Percentiles rank a stretch among this genome's conserved stretches.
Conservation (phyloP, 345 rosid genomes). For the Pistacia vera region DNA sequence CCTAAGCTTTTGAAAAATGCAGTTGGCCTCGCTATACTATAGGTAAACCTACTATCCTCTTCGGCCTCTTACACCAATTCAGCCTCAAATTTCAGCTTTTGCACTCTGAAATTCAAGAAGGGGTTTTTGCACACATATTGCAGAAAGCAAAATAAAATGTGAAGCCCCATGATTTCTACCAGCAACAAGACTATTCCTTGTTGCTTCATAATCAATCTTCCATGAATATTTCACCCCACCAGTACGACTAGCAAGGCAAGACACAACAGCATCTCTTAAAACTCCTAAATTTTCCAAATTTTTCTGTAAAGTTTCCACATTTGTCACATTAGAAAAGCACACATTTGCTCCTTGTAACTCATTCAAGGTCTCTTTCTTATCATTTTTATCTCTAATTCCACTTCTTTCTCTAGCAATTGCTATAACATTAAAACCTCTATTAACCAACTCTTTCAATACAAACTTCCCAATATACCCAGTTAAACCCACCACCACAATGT, state of each 20-base stretch:
- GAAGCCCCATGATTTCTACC: slow-evolving; percentile 75
- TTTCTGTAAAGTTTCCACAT: slow-evolving; percentile 50
- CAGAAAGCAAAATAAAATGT: slow-evolving; percentile 88
- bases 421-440: slow-evolving; percentile 79
- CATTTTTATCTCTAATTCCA: slow-evolving; percentile 68
- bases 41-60: slow-evolving; percentile 49
- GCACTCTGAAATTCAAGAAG: slow-evolving; percentile 90
- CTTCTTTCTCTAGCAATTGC: slow-evolving; percentile 87
- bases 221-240: slow-evolving; percentile 95
- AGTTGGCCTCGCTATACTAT: slow-evolving; percentile 91
- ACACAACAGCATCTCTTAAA: slow-evolving; percentile 75
- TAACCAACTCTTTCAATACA: slow-evolving; percentile 73
- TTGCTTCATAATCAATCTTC: slow-evolving; percentile 92
- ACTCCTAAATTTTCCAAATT: slow-evolving; percentile 49
- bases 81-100: slow-evolving; percentile 78
- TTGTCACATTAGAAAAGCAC: slow-evolving; percentile 84
- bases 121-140: slow-evolving; percentile 93
- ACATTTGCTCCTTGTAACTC: slow-evolving; percentile 69
- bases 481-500: slow-evolving; percentile 81
- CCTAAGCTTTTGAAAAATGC: slow-evolving; percentile 95
- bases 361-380: slow-evolving; percentile 62
- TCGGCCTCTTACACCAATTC: slow-evolving; percentile 60
- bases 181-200: too few relatives aligned
- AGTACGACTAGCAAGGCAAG: slow-evolving; percentile 87
- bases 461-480: slow-evolving; percentile 95